These are phyloP conservation scores for Zelopaecilomyces penicillatus DNA, from an alignment of 2,329 filamentous ascomycete genomes.

Conservation along the genomic window DNA sequence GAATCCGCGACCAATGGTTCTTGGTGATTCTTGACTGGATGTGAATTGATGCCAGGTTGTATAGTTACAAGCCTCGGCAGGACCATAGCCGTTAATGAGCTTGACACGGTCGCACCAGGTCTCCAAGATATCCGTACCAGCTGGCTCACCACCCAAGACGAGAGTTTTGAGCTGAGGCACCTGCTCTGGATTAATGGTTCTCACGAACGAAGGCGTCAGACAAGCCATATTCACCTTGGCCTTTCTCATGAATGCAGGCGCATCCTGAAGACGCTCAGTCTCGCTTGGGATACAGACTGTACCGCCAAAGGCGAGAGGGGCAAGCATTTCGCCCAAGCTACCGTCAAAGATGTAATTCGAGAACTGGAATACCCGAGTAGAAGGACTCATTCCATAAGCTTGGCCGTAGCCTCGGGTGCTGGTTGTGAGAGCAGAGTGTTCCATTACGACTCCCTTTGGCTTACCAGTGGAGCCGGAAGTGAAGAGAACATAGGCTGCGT, in stretches of 20 bases:
- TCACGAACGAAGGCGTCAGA: slow-evolving; percentile 2
- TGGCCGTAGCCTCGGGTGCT: slow-evolving; percentile 20
- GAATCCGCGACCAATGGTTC: background rate
- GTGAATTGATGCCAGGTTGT: slow-evolving; percentile 1
- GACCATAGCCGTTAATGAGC: slow-evolving; percentile 1
- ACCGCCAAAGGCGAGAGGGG: slow-evolving; percentile 1
- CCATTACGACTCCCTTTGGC: slow-evolving; percentile 14
- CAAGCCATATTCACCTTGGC: background rate
- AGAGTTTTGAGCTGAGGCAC: background rate
- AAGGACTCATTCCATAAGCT: slow-evolving; percentile 34
- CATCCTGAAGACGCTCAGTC: background rate
- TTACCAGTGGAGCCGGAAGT: slow-evolving; percentile 14
- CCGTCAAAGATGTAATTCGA: slow-evolving; percentile 3
- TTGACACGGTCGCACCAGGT: slow-evolving; percentile 1
- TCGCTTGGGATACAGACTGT: slow-evolving; percentile 5
- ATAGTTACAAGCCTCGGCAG: slow-evolving; percentile 3
- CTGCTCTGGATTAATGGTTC: background rate
- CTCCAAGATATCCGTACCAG: background rate
- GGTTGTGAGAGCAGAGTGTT: slow-evolving; percentile 8
- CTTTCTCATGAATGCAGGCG: background rate
- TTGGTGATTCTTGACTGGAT: background rate
- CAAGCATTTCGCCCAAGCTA: background rate
- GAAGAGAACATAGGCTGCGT: slow-evolving; percentile 12
- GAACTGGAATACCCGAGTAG: slow-evolving; percentile 24
- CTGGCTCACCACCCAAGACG: background rate